Percentiles rank a stretch among this genome's conserved stretches.
Evolutionary conservation across 139 green algal genomes (phyloP).

Genomic region (Chara braunii): DNA sequence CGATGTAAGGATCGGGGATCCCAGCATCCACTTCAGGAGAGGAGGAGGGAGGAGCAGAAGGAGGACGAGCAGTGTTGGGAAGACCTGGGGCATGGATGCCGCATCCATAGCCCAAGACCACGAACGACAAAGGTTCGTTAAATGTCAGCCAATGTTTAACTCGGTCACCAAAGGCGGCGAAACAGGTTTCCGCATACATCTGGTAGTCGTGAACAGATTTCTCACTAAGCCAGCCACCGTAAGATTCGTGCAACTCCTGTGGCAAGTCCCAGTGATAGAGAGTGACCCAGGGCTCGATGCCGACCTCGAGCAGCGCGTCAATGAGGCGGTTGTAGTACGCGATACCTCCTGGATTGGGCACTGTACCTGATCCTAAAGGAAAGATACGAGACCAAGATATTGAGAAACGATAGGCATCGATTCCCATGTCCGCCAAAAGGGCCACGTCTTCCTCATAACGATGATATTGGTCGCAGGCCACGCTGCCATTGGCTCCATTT

Average conservation of each 20-base stretch:
- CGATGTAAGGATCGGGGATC: slow-evolving; percentile 43
- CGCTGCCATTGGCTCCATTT: slow-evolving; percentile 4
- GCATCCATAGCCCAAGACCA: slow-evolving; percentile 4
- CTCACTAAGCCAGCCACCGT: slow-evolving; percentile 27
- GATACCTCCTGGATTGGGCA: not conserved
- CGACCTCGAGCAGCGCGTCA: slow-evolving; percentile 13
- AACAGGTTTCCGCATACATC: slow-evolving; percentile 15
- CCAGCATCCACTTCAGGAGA: too few relatives aligned
- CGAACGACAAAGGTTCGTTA: slow-evolving; percentile 32
- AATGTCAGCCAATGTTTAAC: slow-evolving; percentile 36
- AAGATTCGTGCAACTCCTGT: slow-evolving; percentile 2
- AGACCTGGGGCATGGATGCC: slow-evolving; percentile 21
- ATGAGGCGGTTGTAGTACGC: slow-evolving; percentile 31
- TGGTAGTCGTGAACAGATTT: not conserved
- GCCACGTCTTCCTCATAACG: slow-evolving; percentile 45
- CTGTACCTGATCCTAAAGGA: slow-evolving; percentile 18
- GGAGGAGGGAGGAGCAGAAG: too few relatives aligned
- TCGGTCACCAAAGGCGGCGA: slow-evolving; percentile 14
- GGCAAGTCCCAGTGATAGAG: slow-evolving; percentile 36
- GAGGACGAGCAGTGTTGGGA: too few relatives aligned
- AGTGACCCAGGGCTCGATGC: slow-evolving; percentile 13
- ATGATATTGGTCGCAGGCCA: slow-evolving; percentile 41
- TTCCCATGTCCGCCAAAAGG: slow-evolving; percentile 43
- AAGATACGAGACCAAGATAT: slow-evolving; percentile 49
- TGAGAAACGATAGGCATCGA: slow-evolving; percentile 47